Evolutionary conservation across 441 rosid genomes (phyloP).

Genomic region (Erodium texanum): DNA sequence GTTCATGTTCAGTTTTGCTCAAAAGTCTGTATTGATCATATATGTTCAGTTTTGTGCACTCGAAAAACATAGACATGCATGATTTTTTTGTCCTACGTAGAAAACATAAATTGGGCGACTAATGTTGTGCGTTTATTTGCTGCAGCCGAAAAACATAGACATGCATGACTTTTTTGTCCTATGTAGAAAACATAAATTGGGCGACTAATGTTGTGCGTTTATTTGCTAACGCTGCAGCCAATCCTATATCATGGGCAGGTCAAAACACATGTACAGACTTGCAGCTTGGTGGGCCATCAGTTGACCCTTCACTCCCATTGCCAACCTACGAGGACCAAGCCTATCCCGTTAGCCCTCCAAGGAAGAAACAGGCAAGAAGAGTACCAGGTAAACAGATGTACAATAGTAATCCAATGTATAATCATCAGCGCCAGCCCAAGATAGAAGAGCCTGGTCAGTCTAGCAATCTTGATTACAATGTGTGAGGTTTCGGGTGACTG

Average conservation of each 20-base stretch:
- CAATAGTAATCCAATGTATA: conserved; percentile 6
- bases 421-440: neutral
- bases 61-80: neutral
- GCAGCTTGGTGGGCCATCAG: conserved; percentile 35
- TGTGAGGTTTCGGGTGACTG: conserved; percentile 11
- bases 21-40: neutral
- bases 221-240: conserved; percentile 35
- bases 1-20: neutral
- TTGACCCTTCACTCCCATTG: conserved; percentile 17
- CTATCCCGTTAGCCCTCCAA: conserved; percentile 18
- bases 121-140: conserved; percentile 12
- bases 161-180: conserved; percentile 5
- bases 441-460: conserved; percentile 22
- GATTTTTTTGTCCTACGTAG: neutral
- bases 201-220: conserved; percentile 8
- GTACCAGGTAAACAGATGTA: conserved; percentile 17
- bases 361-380: conserved; percentile 27
- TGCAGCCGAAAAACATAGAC: conserved; percentile 38
- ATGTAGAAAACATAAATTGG: neutral
- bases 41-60: neutral
- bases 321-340: conserved; percentile 20
- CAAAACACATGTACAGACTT: conserved; percentile 33
- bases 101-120: neutral
- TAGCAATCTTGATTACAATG: conserved; percentile 12
- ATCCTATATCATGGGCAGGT: conserved; percentile 45